phyloP scores from a whole-genome alignment of 352 stramenopile genomes.

The Phytophthora quininea region DNA sequence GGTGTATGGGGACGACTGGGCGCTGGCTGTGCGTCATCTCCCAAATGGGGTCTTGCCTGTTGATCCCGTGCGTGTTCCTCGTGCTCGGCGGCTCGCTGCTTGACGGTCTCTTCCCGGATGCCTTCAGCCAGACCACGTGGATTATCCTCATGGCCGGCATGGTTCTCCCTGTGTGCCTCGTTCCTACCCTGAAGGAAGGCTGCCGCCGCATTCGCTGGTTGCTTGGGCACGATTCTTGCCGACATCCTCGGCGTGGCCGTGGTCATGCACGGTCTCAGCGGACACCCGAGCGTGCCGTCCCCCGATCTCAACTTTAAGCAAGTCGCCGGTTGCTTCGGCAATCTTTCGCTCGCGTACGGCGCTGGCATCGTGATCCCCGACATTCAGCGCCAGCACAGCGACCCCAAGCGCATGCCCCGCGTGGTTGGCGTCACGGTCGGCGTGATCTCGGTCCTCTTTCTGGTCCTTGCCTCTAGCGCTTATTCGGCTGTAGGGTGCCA shows the following conservation, averaged over 20 bases:
- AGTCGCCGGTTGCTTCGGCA: slow-evolving; percentile 32
- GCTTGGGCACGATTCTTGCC: slow-evolving; percentile 26
- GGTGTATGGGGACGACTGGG: slow-evolving; percentile 15
- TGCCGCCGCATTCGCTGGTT: slow-evolving; percentile 27
- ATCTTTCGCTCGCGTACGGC: slow-evolving; percentile 30
- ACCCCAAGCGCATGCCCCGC: slow-evolving; percentile 52
- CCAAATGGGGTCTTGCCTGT: slow-evolving; percentile 17
- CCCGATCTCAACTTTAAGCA: slow-evolving; percentile 29
- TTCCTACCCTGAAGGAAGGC: slow-evolving; percentile 35
- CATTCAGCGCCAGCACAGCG: slow-evolving; percentile 46
- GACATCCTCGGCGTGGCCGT: slow-evolving; percentile 10
- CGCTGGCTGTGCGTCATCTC: slow-evolving; percentile 19
- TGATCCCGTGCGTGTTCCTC: slow-evolving; percentile 24
- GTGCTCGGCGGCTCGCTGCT: slow-evolving; percentile 30
- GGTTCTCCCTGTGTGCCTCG: slow-evolving; percentile 28
- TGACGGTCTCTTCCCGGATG: slow-evolving; percentile 26
- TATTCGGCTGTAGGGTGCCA: slow-evolving; percentile 55
- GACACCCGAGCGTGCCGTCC: slow-evolving; percentile 18
- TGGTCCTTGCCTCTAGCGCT: slow-evolving; percentile 37
- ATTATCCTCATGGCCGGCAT: slow-evolving; percentile 32
- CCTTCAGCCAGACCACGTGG: slow-evolving; percentile 23
- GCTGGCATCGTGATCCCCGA: slow-evolving; percentile 40
- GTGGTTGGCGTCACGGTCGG: slow-evolving; percentile 45
- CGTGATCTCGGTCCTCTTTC: slow-evolving; percentile 46
- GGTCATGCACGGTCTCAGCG: slow-evolving; percentile 25